phyloP scores from a whole-genome alignment of 164 flowering plant genomes.

The Chloranthus sessilifolius region DNA sequence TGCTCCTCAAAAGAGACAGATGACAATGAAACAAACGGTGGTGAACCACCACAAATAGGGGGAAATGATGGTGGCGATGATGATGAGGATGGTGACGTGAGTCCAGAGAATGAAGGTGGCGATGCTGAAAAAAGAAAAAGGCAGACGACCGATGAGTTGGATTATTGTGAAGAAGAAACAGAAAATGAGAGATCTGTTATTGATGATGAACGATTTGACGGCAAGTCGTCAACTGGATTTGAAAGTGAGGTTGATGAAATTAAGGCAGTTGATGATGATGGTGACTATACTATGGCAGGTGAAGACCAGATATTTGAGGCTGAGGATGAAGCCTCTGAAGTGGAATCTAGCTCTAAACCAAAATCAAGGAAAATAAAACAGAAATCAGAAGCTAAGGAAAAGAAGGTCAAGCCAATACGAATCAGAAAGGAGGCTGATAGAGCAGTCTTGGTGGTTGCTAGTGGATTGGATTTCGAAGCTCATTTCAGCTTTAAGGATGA shows the following conservation, averaged over 20 bases:
- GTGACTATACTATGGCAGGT: constrained; percentile 23
- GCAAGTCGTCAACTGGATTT: constrained; percentile 19
- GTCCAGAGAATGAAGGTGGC: constrained; percentile 58
- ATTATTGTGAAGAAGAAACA: constrained; percentile 59
- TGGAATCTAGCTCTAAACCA: constrained; percentile 13
- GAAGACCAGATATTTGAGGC: constrained; percentile 20
- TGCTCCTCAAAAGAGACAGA: constrained; percentile 30
- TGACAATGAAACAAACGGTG: constrained; percentile 26
- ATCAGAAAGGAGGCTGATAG: constrained; percentile 33
- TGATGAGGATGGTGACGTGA: constrained; percentile 29
- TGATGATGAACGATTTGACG: constrained; percentile 39
- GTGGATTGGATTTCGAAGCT: constrained; percentile 52
- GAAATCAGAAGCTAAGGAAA: constrained; percentile 12
- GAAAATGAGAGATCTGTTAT: constrained; percentile 15
- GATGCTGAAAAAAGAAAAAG: constrained; percentile 55
- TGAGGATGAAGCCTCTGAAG: constrained; percentile 28
- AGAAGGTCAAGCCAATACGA: constrained; percentile 1
- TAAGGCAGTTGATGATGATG: constrained; percentile 24
- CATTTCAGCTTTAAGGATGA: constrained; percentile 57
- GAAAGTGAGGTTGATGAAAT: constrained; percentile 33
- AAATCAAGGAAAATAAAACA: constrained; percentile 20
- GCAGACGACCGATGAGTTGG: constrained; percentile 69
- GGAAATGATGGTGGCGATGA: constrained; percentile 27
- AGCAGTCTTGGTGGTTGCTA: constrained; percentile 25
- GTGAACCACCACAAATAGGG: background rate